phyloP scores from a whole-genome alignment of 1,284 basidiomycete genomes.

The Cryptococcus hybrid region DNA sequence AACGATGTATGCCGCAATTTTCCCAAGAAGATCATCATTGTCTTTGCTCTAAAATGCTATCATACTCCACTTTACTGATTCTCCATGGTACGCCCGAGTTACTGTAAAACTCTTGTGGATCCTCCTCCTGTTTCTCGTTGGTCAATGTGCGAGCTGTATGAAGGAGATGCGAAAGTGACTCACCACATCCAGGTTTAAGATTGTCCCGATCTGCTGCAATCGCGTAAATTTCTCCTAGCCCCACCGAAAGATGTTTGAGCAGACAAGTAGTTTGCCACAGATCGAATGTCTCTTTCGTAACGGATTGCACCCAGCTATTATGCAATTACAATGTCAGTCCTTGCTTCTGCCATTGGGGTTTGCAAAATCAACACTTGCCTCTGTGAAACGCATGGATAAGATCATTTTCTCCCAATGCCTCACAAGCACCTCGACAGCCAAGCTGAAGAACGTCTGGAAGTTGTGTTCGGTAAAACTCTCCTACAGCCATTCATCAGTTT shows the following conservation, averaged over 20 bases:
- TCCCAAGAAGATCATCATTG: slow-evolving; percentile 18
- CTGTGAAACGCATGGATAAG: slow-evolving; percentile 77
- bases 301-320: slow-evolving; percentile 88
- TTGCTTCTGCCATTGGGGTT: neutral
- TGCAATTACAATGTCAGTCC: neutral
- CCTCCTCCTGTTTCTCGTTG: slow-evolving; percentile 66
- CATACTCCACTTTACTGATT: slow-evolving; percentile 72
- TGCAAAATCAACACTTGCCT: slow-evolving; percentile 56
- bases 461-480: slow-evolving; percentile 83
- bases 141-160: no score
- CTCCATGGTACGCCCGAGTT: slow-evolving; percentile 90
- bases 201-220: slow-evolving; percentile 87
- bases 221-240: slow-evolving; percentile 87
- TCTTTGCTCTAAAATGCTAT: slow-evolving; percentile 64
- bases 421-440: slow-evolving; percentile 80
- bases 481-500: slow-evolving; percentile 48
- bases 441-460: slow-evolving; percentile 77
- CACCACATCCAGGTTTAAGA: slow-evolving; percentile 85
- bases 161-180: slow-evolving; percentile 31
- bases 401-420: slow-evolving; percentile 92
- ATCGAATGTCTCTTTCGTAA: slow-evolving; percentile 89
- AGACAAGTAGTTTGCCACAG: slow-evolving; percentile 76
- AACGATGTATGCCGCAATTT: neutral
- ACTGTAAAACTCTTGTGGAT: slow-evolving; percentile 87
- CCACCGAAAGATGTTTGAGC: slow-evolving; percentile 84